Percentiles rank a stretch among this genome's conserved stretches.
These are phyloP conservation scores for Rasamsonia emersonii DNA, from an alignment of 2,329 filamentous ascomycete species.

Conservation along the genomic window DNA sequence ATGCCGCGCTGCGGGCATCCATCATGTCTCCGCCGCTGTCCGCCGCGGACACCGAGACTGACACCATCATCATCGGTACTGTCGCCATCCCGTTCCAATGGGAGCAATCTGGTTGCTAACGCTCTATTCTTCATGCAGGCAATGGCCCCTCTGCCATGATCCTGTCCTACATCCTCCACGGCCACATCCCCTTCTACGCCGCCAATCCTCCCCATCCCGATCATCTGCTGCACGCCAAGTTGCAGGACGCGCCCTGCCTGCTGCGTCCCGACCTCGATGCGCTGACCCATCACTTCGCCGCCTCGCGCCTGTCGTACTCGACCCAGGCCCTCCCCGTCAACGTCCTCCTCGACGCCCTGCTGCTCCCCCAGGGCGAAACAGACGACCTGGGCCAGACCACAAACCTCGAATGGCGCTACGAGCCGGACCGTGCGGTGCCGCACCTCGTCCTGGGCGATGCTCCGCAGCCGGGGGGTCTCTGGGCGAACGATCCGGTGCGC, in stretches of 20 bases:
- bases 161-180: slow-evolving; percentile 55
- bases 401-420: slow-evolving; percentile 46
- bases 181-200: slow-evolving; percentile 50
- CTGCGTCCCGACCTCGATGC: slow-evolving; percentile 39
- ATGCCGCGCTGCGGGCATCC: slow-evolving; percentile 17
- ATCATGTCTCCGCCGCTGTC: slow-evolving; percentile 15
- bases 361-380: slow-evolving; percentile 51
- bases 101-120: slow-evolving; percentile 8
- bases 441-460: slow-evolving; percentile 49
- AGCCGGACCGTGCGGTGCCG: slow-evolving; percentile 42
- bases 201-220: slow-evolving; percentile 46
- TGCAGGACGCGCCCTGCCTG: slow-evolving; percentile 40
- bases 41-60: slow-evolving; percentile 20
- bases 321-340: slow-evolving; percentile 54
- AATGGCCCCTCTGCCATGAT: slow-evolving; percentile 55
- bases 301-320: slow-evolving; percentile 52
- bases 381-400: slow-evolving; percentile 43
- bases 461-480: slow-evolving; percentile 47
- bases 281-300: slow-evolving; percentile 49
- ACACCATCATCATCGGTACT: slow-evolving; percentile 39
- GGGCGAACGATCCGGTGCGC: slow-evolving; percentile 46
- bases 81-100: slow-evolving; percentile 15
- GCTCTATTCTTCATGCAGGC: slow-evolving; percentile 31
- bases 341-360: slow-evolving; percentile 50
- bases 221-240: slow-evolving; percentile 46